Percentiles rank a stretch among this genome's conserved stretches.
Conservation (phyloP, 371 early-diverging fungal genomes). For the Lichtheimia corymbifera region DNA sequence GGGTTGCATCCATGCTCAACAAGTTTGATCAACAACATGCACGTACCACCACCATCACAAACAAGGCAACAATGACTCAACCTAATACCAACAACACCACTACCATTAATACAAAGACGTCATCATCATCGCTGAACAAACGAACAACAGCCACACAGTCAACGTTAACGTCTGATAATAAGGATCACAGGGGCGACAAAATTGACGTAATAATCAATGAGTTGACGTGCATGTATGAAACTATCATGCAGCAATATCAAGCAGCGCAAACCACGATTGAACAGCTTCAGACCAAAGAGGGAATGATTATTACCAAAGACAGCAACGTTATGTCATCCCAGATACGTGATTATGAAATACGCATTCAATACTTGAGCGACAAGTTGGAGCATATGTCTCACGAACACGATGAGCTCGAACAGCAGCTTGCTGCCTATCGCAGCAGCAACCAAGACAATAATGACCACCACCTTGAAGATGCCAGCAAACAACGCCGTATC, state of each 20-base stretch:
- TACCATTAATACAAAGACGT: not conserved
- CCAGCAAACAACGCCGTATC: slow-evolving; percentile 11
- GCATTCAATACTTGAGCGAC: slow-evolving; percentile 33
- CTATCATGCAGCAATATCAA: slow-evolving; percentile 19
- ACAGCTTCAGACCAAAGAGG: slow-evolving; percentile 25
- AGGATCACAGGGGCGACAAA: not conserved
- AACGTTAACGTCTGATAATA: not conserved
- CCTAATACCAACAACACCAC: not conserved
- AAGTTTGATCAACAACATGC: slow-evolving; percentile 21
- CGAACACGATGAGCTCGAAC: slow-evolving; percentile 32
- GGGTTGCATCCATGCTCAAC: slow-evolving; percentile 25
- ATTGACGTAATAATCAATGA: slow-evolving; percentile 16
- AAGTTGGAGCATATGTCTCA: slow-evolving; percentile 38
- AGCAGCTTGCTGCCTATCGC: slow-evolving; percentile 21
- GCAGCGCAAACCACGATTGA: slow-evolving; percentile 16
- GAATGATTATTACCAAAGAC: not conserved
- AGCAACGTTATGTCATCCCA: slow-evolving; percentile 2
- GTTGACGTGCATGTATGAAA: slow-evolving; percentile 21
- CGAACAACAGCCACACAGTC: not conserved
- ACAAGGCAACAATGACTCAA: not conserved
- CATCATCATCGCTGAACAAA: not conserved
- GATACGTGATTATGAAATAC: slow-evolving; percentile 37
- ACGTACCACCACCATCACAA: not conserved
- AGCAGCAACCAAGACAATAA: slow-evolving; percentile 4
- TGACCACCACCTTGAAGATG: slow-evolving; percentile 10